Conservation (phyloP, 2,329 filamentous ascomycete genomes). For the Venturia oleaginea region DNA sequence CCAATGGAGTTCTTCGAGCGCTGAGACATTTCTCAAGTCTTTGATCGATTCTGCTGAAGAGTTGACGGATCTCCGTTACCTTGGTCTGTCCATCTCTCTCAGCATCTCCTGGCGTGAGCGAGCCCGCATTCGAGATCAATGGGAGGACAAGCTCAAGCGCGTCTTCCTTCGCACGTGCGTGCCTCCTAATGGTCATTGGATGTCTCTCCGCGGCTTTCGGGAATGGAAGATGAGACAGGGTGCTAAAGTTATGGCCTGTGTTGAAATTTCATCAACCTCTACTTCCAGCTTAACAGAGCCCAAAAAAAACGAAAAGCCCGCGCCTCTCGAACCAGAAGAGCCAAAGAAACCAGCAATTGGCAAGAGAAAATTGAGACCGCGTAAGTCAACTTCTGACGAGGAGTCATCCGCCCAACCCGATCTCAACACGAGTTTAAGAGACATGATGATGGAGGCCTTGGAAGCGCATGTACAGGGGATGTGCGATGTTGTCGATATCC, state of each 20-base stretch:
- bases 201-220: slow-evolving; percentile 34
- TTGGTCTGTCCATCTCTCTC: slow-evolving; percentile 69
- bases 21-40: slow-evolving; percentile 70
- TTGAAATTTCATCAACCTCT: slow-evolving; percentile 4
- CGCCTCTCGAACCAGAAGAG: background rate
- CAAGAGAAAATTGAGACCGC: slow-evolving; percentile 9
- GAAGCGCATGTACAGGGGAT: slow-evolving; percentile 52
- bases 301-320: slow-evolving; percentile 26
- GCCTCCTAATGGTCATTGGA: slow-evolving; percentile 35
- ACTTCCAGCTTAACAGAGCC: slow-evolving; percentile 20
- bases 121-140: slow-evolving; percentile 67
- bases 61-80: slow-evolving; percentile 56
- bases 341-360: background rate
- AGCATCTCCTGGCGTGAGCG: slow-evolving; percentile 73
- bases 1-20: slow-evolving; percentile 60
- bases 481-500: slow-evolving; percentile 60
- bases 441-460: slow-evolving; percentile 18
- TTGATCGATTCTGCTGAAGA: slow-evolving; percentile 61
- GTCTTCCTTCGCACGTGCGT: slow-evolving; percentile 51
- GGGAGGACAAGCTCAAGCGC: slow-evolving; percentile 60
- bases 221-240: slow-evolving; percentile 27
- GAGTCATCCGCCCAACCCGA: background rate
- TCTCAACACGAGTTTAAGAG: background rate
- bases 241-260: slow-evolving; percentile 16
- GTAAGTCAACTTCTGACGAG: slow-evolving; percentile 1